phyloP scores from a whole-genome alignment of 805 yeast species.

The Ogataea polymorpha region DNA sequence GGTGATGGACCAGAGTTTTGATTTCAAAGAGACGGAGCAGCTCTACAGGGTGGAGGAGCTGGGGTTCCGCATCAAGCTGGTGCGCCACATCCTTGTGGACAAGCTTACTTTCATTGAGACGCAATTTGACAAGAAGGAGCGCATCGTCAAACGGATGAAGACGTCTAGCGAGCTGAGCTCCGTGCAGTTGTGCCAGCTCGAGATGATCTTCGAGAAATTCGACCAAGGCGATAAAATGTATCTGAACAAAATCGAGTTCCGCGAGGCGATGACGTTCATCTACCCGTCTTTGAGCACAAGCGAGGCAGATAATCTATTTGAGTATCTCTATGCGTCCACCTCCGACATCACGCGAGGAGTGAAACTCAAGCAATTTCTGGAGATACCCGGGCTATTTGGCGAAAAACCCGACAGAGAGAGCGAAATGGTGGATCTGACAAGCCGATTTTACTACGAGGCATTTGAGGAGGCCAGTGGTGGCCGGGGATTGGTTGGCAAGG shows the following conservation, averaged over 20 bases:
- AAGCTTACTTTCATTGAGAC: constrained; percentile 41
- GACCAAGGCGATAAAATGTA: constrained; percentile 35
- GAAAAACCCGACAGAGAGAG: constrained; percentile 27
- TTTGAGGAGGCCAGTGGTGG: constrained; percentile 41
- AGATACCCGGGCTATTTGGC: constrained; percentile 21
- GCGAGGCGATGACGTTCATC: constrained; percentile 39
- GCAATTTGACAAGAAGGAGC: constrained; percentile 31
- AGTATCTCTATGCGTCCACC: constrained; percentile 24
- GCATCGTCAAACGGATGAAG: constrained; percentile 19
- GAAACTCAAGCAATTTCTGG: constrained; percentile 25
- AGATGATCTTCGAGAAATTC: constrained; percentile 41
- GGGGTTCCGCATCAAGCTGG: constrained; percentile 35
- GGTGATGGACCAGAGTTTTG: constrained; percentile 15
- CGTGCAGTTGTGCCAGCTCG: constrained; percentile 37
- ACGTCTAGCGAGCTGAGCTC: constrained; percentile 4
- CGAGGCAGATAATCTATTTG: constrained; percentile 39
- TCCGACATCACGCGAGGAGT: constrained; percentile 26
- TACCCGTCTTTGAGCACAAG: constrained; percentile 36
- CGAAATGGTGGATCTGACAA: constrained; percentile 37
- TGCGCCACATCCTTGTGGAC: constrained; percentile 36
- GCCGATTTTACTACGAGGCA: constrained; percentile 37
- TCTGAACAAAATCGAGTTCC: constrained; percentile 41
- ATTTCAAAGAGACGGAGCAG: constrained; percentile 9
- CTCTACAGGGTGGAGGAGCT: constrained; percentile 33
- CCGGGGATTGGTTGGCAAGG: constrained; percentile 35